Base-by-base conservation (phyloP, 495 filamentous ascomycete genomes). In the Penicillium herquei region DNA sequence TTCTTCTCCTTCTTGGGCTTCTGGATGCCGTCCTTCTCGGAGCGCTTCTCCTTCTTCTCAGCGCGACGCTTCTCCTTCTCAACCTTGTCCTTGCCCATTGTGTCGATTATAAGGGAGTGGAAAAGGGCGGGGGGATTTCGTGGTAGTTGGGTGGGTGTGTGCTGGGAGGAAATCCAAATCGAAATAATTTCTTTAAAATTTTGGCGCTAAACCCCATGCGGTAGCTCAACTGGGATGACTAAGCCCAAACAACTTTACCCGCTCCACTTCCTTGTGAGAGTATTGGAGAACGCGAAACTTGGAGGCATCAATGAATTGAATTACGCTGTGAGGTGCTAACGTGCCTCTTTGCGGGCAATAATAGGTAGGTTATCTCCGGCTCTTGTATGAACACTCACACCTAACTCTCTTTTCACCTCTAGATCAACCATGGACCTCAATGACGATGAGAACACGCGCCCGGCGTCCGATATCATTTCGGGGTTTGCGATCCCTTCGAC, bases 21-120 rank as follows among this genome's bases (percentile, higher is more conserved):
- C 70, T 80, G 75, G 52, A 91, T 85, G 53, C 88, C 90, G 67
- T 90, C 85, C 64, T 80, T 87, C 58, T 90, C 87, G 66, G 85
- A 76, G 57, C 84, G 85, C 77, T 89, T 89, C 75, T 89, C 86
- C 77, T 91, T 88, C 81, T 90, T 91, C 78, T 87, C 83, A 46
- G 80, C 75, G 77, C 87, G 87, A 77, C 87, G 89, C 56, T 86
- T 79, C 68, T 84, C 81, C 76, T 87, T 88, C 63, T 87, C 76
- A 57, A 69, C 63, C 64, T 74, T 79, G 61, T 82, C 80, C 68
- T 82, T 82, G 52, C 70, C 77, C 80, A 82, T 81, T 55, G 54
- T 76, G 65, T 59, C 55, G 62, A 59, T 56, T 62, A 17, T 54
- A 43, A 56, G 33, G 54, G 18, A 56, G 61, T 64, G 21, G 44